phyloP scores from a whole-genome alignment of 441 rosid genomes.

The Hura crepitans region DNA sequence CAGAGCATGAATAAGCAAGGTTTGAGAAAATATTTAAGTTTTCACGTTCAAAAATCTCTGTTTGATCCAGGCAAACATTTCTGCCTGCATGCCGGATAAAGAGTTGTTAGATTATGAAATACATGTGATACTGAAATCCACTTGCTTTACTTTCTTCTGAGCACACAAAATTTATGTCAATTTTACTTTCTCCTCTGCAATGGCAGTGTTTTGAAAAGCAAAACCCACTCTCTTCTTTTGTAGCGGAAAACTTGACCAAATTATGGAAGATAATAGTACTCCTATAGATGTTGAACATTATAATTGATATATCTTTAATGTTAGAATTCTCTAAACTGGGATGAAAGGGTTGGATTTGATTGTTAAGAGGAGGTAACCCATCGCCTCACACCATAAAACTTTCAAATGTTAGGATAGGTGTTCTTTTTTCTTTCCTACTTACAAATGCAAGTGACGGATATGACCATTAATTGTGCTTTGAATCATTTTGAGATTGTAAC shows the following conservation, averaged over 20 bases:
- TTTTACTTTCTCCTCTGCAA: background rate
- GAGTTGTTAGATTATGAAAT: background rate
- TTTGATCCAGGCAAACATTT: background rate
- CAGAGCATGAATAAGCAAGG: conserved; percentile 46
- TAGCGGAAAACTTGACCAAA: background rate
- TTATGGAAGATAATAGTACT: background rate
- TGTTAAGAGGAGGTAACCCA: no score
- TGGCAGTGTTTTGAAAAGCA: background rate
- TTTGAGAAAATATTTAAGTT: conserved; percentile 27
- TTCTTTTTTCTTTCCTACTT: background rate
- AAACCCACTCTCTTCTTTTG: background rate
- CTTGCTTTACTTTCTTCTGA: no score
- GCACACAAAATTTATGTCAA: background rate
- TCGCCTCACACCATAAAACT: no score
- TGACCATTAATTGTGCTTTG: background rate
- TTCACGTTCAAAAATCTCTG: background rate
- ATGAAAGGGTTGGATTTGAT: no score
- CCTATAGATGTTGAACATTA: background rate
- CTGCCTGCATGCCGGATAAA: background rate
- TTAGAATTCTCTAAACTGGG: background rate
- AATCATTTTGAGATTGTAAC: background rate
- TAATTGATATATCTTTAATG: background rate
- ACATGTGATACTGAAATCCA: background rate
- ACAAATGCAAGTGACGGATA: background rate
- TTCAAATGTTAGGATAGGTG: background rate